Percentiles rank a stretch among this genome's conserved stretches.
phyloP scores from a whole-genome alignment of 257 asterid species.

The Gentiana straminea region DNA sequence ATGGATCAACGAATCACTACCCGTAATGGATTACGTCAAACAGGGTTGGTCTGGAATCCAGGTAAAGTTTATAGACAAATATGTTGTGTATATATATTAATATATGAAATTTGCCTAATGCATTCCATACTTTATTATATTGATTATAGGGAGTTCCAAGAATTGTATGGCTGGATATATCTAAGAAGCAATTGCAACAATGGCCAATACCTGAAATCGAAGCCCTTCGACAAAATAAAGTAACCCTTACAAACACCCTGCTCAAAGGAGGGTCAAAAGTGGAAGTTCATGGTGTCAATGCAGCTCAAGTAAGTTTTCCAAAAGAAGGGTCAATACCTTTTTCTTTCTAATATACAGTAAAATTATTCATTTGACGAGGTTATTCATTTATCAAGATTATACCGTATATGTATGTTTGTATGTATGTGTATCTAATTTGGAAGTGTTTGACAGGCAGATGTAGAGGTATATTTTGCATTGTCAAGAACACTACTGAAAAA shows the following conservation, averaged over 20 bases:
- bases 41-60: constrained; percentile 15
- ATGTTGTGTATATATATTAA: not conserved
- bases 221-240: constrained; percentile 15
- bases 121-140: not conserved
- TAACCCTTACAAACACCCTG: not conserved
- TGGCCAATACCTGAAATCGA: constrained; percentile 22
- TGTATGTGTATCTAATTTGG: no score
- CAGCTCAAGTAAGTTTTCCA: constrained; percentile 17
- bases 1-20: constrained; percentile 18
- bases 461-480: constrained; percentile 13
- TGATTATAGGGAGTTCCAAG: constrained; percentile 21
- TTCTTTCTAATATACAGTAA: not conserved
- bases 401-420: not conserved
- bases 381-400: not conserved
- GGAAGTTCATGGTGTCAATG: constrained; percentile 22
- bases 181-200: constrained; percentile 17
- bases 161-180: constrained; percentile 15
- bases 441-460: constrained; percentile 21
- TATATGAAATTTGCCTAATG: not conserved
- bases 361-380: not conserved
- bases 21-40: not conserved
- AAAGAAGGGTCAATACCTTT: no score
- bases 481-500: constrained; percentile 7
- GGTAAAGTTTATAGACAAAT: not conserved
- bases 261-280: constrained; percentile 14